phyloP scores from a whole-genome alignment of 306 rosid species.

The Dryas drummondii region DNA sequence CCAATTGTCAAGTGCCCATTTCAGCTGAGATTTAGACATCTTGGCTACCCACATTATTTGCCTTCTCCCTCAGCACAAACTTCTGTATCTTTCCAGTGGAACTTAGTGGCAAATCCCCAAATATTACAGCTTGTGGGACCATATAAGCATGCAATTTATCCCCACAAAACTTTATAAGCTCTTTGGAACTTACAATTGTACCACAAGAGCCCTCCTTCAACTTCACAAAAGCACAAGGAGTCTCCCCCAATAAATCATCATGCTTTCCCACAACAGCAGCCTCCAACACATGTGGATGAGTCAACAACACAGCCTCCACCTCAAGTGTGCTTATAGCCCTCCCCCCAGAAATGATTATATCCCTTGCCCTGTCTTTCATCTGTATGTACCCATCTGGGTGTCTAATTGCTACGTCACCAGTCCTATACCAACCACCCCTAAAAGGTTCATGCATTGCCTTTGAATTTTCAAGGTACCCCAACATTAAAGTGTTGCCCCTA shows the following conservation, averaged over 20 bases:
- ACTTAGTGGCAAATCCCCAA: slow-evolving; percentile 74
- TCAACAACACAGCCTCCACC: slow-evolving; percentile 68
- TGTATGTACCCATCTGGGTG: slow-evolving; percentile 48
- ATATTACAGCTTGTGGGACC: slow-evolving; percentile 63
- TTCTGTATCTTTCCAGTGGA: slow-evolving; percentile 87
- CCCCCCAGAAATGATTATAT: slow-evolving; percentile 42
- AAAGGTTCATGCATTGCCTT: slow-evolving; percentile 50
- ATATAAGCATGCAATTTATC: slow-evolving; percentile 46
- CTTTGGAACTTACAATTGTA: slow-evolving; percentile 31
- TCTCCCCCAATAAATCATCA: slow-evolving; percentile 36
- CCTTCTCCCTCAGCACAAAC: slow-evolving; percentile 54
- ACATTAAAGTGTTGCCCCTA: slow-evolving; percentile 62
- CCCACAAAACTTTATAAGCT: slow-evolving; percentile 58
- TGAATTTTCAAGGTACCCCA: slow-evolving; percentile 53
- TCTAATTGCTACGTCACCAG: slow-evolving; percentile 68
- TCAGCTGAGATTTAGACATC: neutral
- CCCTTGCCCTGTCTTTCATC: slow-evolving; percentile 73
- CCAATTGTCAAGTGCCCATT: neutral
- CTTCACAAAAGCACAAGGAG: slow-evolving; percentile 55
- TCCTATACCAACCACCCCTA: slow-evolving; percentile 70
- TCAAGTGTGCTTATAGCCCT: slow-evolving; percentile 60
- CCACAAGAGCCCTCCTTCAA: slow-evolving; percentile 47
- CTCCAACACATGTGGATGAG: slow-evolving; percentile 61
- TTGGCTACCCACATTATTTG: slow-evolving; percentile 16
- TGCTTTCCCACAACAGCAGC: slow-evolving; percentile 69